phyloP scores from a whole-genome alignment of 176 grass and related monocot species.

The Rhynchospora tenuis region DNA sequence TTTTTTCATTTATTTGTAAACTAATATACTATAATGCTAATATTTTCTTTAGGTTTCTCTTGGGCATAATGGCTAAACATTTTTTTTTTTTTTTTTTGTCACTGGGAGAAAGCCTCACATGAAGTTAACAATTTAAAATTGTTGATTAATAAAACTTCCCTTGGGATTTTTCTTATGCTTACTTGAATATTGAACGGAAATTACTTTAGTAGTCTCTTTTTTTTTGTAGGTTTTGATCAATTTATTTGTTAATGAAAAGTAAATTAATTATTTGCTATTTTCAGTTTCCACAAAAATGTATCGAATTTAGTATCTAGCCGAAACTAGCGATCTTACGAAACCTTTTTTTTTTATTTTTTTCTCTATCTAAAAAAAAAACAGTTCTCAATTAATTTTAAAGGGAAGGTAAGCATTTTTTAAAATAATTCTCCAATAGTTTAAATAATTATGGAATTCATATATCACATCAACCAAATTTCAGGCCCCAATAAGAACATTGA shows the following conservation, averaged over 20 bases:
- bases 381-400: no score
- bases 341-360: neutral
- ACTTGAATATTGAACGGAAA: neutral
- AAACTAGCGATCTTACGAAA: neutral
- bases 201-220: neutral
- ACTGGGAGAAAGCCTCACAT: neutral
- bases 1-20: no score
- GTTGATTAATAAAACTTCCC: neutral
- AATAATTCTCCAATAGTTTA: neutral
- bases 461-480: neutral
- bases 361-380: no score
- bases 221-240: neutral
- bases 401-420: neutral
- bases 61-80: no score
- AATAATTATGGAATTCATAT: neutral
- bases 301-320: neutral
- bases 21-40: no score
- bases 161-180: neutral
- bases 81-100: neutral
- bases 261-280: neutral
- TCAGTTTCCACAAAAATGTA: neutral
- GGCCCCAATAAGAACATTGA: neutral
- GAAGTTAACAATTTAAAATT: neutral
- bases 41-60: no score
- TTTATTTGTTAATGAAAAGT: neutral